A percentile compares a stretch with the other conserved stretches of the same genome.
Conservation (phyloP, 129 eudicot species). For the Calendula officinalis region DNA sequence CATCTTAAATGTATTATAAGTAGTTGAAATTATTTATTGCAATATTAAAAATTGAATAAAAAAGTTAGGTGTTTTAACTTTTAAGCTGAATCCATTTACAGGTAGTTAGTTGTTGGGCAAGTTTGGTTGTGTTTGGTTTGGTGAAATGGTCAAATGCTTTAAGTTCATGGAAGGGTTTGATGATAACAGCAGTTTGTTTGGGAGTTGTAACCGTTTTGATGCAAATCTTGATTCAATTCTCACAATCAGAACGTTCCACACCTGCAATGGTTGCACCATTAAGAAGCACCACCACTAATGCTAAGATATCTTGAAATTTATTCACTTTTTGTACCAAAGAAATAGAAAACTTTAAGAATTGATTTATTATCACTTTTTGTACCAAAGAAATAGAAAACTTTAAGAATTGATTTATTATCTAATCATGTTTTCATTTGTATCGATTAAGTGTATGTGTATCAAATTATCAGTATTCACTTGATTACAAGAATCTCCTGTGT, state of each 20-base stretch:
- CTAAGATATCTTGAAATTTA: not conserved
- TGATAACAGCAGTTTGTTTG: conserved; percentile 44
- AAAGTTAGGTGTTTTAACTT: no score
- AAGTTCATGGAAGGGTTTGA: conserved; percentile 83
- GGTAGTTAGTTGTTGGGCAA: conserved; percentile 70
- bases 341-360: conserved; percentile 25
- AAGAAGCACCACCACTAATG: conserved; percentile 31
- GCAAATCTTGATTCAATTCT: conserved; percentile 77
- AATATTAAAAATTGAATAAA: no score
- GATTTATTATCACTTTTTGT: conserved; percentile 18
- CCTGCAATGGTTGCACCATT: conserved; percentile 61
- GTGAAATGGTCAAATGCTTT: conserved; percentile 63
- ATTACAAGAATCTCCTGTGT: no score
- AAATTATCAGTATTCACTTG: no score
- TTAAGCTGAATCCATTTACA: no score
- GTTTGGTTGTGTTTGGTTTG: conserved; percentile 49
- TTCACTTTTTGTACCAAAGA: conserved; percentile 27
- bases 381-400: conserved; percentile 31
- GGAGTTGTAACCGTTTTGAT: conserved; percentile 56
- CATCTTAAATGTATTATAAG: no score
- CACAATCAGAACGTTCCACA: conserved; percentile 84
- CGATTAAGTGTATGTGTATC: no score
- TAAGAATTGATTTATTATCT: conserved; percentile 1
- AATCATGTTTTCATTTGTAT: not conserved
- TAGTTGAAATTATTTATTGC: not conserved